Conservation (phyloP, 768 basidiomycete genomes). For the Lyophyllum atratum region DNA sequence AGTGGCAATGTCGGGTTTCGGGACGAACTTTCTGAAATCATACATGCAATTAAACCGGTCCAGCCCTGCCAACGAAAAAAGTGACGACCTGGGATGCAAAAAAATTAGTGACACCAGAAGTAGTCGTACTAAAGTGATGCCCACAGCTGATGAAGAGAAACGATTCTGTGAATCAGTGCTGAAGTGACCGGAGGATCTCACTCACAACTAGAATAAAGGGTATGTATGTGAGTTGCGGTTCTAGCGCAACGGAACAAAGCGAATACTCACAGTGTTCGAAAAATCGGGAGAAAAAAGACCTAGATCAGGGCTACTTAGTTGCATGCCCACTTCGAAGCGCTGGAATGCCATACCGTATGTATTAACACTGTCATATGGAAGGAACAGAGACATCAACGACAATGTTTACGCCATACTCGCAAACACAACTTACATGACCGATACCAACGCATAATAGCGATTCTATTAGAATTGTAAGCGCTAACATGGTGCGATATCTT, state of each 20-base stretch:
- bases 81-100: slow-evolving; percentile 30
- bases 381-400: background rate
- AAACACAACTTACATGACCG: slow-evolving; percentile 45
- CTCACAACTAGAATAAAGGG: slow-evolving; percentile 33
- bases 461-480: slow-evolving; percentile 39
- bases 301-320: slow-evolving; percentile 14
- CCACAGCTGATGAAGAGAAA: slow-evolving; percentile 24
- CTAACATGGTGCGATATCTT: background rate
- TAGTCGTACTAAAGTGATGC: slow-evolving; percentile 2
- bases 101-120: background rate
- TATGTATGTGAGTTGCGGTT: slow-evolving; percentile 6
- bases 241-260: background rate
- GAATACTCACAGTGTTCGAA: slow-evolving; percentile 37
- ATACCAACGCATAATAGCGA: slow-evolving; percentile 56
- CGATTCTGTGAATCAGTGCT: background rate
- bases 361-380: slow-evolving; percentile 42
- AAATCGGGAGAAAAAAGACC: slow-evolving; percentile 44
- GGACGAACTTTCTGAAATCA: slow-evolving; percentile 57
- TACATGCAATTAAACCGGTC: slow-evolving; percentile 54
- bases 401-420: background rate
- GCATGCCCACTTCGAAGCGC: background rate
- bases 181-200: background rate
- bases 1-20: background rate
- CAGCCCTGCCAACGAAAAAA: slow-evolving; percentile 66
- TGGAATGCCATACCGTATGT: slow-evolving; percentile 43